Evolutionary conservation across 169 alveolate genomes (phyloP), one percentile per base, ranked within the genome.

Genomic region (Theileria annulata): DNA sequence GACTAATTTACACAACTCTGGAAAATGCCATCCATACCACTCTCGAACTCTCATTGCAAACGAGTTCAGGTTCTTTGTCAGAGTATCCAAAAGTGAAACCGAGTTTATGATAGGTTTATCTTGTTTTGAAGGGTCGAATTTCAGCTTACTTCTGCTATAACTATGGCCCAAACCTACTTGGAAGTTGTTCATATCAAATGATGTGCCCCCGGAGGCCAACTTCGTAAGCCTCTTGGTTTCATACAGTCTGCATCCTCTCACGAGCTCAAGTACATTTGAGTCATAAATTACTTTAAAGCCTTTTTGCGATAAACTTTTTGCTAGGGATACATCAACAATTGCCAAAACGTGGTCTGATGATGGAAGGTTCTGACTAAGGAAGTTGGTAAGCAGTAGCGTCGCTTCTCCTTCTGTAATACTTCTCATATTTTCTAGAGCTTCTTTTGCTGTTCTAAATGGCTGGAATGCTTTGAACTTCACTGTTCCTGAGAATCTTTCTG

Each of bases 11-110:
- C 92, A 91, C 54, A 98, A 96, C 90, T 98, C 99, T 12, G 99
- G 99, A 95, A 98, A 98, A 91, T 98, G 99, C 99, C 99, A 98
- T 42, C 99, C 97, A 86, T 96, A 98, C 99, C 99, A 97, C 81
- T 97, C 99, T 80, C 96, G 94, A 15, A 96, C 96, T 85, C 99
- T 92, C 99, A 97, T 97, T 72, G 97, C 93, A 80, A 96, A 97
- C 17, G 97, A 88, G 85, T 97, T 97, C 59, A 97, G 92, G 81
- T 97, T 97, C 88, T 97, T 96, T 75, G 98, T 99, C 62, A 97
- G 85, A 62, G 96, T 91, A 85, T 98, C 99, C 25, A 97, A 88
- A 51, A 96, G 88, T 1, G 99, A 99, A 31, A 97, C 96, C 49
- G 98, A 90, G 81, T 98, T 95, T 79, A 97, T 96, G 68, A 98